Conservation (phyloP, 345 rosid genomes). For the Trapa incisa region DNA sequence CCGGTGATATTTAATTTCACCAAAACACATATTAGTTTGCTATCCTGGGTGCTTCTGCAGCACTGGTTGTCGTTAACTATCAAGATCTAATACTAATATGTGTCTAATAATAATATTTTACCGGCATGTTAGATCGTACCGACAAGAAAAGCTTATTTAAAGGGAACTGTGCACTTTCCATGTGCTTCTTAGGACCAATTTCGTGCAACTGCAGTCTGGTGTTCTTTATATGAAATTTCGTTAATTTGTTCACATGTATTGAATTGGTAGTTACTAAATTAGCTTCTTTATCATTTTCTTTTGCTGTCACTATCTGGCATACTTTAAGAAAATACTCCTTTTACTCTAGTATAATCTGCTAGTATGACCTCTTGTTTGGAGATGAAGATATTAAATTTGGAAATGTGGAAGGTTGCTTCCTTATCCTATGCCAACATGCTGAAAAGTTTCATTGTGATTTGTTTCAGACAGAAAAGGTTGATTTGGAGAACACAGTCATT, state of each 20-base stretch:
- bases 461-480: slow-evolving; percentile 95
- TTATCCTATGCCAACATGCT: not conserved
- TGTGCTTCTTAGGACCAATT: not conserved
- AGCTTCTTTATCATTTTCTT: not conserved
- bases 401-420: not conserved
- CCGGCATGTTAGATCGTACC: no score
- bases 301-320: not conserved
- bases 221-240: not conserved
- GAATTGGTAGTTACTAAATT: no score
- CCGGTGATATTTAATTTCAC: no score
- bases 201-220: not conserved
- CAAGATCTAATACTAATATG: no score
- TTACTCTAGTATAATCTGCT: not conserved
- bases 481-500: slow-evolving; percentile 93
- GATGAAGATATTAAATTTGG: not conserved
- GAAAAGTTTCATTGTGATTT: slow-evolving; percentile 6
- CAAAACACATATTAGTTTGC: no score
- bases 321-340: not conserved
- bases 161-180: not conserved
- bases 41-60: no score
- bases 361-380: not conserved
- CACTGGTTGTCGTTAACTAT: no score
- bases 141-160: no score
- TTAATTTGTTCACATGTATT: not conserved
- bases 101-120: no score